These are phyloP conservation scores for Microbotryum saponariae DNA, from an alignment of 1,284 basidiomycete genomes.

Conservation along the genomic window DNA sequence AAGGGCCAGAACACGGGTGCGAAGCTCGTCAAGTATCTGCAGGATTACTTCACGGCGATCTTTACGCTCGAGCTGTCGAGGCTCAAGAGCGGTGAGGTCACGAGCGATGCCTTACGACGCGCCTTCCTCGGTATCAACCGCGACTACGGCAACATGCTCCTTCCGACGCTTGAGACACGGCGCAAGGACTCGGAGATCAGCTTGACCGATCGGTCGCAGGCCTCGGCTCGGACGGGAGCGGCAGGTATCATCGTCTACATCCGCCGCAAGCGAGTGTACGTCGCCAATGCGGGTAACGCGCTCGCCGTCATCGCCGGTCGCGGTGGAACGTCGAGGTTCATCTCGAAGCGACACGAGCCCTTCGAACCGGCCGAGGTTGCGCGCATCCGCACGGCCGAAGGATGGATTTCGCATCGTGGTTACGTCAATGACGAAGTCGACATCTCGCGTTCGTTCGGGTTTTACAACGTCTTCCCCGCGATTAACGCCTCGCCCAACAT, in stretches of 20 bases:
- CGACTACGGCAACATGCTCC: conserved; percentile 52
- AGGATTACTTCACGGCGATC: conserved; percentile 63
- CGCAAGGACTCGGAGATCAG: conserved; percentile 35
- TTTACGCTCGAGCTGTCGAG: conserved; percentile 56
- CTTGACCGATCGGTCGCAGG: conserved; percentile 23
- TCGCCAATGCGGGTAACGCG: conserved; percentile 84
- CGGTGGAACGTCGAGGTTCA: conserved; percentile 65
- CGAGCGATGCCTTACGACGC: conserved; percentile 69
- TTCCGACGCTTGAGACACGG: conserved; percentile 47
- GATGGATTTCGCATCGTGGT: conserved; percentile 92
- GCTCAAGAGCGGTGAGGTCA: conserved; percentile 47
- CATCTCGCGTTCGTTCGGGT: conserved; percentile 87
- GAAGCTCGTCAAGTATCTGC: conserved; percentile 60
- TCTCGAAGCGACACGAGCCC: conserved; percentile 82
- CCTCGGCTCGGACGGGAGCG: conserved; percentile 57
- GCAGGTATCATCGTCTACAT: conserved; percentile 84
- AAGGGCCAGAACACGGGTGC: conserved; percentile 44
- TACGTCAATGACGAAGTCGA: conserved; percentile 87
- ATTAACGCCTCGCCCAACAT: conserved; percentile 85
- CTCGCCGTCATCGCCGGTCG: conserved; percentile 77
- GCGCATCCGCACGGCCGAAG: conserved; percentile 83
- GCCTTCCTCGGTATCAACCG: conserved; percentile 81
- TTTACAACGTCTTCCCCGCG: conserved; percentile 82
- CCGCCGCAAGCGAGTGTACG: conserved; percentile 68
- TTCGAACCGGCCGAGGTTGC: conserved; percentile 77